Percentiles rank a stretch among this genome's conserved stretches.
These are phyloP conservation scores for Starmerella tilneyi DNA, from an alignment of 805 yeast species.

Conservation along the genomic window DNA sequence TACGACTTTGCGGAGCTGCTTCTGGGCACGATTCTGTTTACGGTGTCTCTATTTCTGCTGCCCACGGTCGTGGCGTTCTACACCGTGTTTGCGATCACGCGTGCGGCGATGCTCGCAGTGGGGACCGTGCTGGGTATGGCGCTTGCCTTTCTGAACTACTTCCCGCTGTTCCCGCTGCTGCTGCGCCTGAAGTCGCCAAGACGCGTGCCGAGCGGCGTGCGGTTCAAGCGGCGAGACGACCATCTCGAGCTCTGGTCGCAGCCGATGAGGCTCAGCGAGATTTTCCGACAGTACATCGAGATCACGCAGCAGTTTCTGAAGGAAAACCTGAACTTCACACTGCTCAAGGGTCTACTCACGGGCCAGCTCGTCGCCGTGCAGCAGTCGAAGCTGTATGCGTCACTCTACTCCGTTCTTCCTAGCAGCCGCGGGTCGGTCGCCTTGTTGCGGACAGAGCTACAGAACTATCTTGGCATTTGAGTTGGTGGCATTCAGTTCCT, in stretches of 20 bases:
- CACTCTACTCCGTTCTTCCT: slow-evolving; percentile 47
- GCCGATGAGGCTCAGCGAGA: slow-evolving; percentile 37
- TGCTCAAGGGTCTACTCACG: slow-evolving; percentile 35
- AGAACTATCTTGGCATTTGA: slow-evolving; percentile 7
- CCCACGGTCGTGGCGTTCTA: slow-evolving; percentile 89
- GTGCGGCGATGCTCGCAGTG: slow-evolving; percentile 42
- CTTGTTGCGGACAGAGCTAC: slow-evolving; percentile 17
- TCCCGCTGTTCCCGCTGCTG: slow-evolving; percentile 75
- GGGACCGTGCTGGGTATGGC: slow-evolving; percentile 48
- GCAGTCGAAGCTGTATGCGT: slow-evolving; percentile 40
- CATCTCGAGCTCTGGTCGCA: slow-evolving; percentile 33
- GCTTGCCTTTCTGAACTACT: slow-evolving; percentile 62
- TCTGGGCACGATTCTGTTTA: slow-evolving; percentile 80
- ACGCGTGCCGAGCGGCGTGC: slow-evolving; percentile 54
- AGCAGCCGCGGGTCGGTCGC: slow-evolving; percentile 30
- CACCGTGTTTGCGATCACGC: slow-evolving; percentile 51
- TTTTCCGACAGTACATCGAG: slow-evolving; percentile 41
- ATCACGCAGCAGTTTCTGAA: slow-evolving; percentile 9
- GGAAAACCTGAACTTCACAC: slow-evolving; percentile 22
- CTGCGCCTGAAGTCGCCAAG: slow-evolving; percentile 70
- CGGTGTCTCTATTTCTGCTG: slow-evolving; percentile 60
- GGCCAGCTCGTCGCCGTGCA: slow-evolving; percentile 43
- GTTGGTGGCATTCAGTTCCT: too few species aligned
- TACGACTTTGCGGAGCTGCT: slow-evolving; percentile 80
- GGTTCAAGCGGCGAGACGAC: slow-evolving; percentile 20